Base-by-base conservation (phyloP, 768 basidiomycete genomes). In the Leccinum broughii region DNA sequence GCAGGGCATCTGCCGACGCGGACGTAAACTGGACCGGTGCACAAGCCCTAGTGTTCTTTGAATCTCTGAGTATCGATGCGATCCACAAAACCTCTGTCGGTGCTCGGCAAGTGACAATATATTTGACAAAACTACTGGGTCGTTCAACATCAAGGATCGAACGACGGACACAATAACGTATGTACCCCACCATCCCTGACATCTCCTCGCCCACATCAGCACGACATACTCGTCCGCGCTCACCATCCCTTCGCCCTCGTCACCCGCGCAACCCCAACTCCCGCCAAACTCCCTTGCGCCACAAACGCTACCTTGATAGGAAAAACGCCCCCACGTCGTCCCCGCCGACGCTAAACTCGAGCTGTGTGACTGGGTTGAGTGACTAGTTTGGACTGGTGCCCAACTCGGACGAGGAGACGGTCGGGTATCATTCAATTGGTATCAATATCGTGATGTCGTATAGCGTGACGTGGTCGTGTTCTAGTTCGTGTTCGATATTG, bases 401-500 rank as follows among this genome's bases (percentile, higher is more conserved):
- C 3, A 89, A 39, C 37, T 39, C 1, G 15, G 37, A 39, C 7
- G 37, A 39, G 37, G 37, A 81, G 44, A 95, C 89, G 10, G 87
- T 89, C 1, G 93, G 94, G 75, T 93, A 93, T 11, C 90, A 90
- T 37, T 92, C 93, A 51, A 85, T 72, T 6, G 96, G 95, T 66
- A 98, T 96, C 56, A 89, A 88, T 62, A 98, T 93, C 64, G 86
- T 81, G 24, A 95, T 84, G 71, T 98, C 92, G 72, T 92, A 85
- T 2, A 98, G 80, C 0, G 86, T 85, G 57, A 98, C 76, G 52
- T 81, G 82, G 63, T 90, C 83, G 63, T 93, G 91, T 71, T 96
- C 94, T 51, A 98, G 88, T 72, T 98, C 95, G 70, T 97, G 98
- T 75, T 98, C 97, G 63, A 98, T 92, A 75, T 92, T 95, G 61